Evolutionary conservation across 2,329 filamentous ascomycete species (phyloP).

Genomic region (Aplosporella prunicola): DNA sequence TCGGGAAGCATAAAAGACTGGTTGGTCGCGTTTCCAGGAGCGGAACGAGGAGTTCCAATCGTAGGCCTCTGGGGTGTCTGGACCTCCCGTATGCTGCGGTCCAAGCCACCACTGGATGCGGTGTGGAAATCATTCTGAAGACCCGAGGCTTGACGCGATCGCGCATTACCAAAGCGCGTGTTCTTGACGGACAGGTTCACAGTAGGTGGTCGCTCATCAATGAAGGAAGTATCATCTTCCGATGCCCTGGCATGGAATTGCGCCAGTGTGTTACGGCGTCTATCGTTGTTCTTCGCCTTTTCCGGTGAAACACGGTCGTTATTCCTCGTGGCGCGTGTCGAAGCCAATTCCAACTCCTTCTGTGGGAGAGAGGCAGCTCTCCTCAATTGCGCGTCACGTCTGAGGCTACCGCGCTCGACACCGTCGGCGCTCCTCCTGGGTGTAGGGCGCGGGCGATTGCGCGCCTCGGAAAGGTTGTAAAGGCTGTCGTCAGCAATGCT

Average conservation of each 20-base stretch:
- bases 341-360: constrained; percentile 30
- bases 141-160: constrained; percentile 33
- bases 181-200: constrained; percentile 35
- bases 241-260: constrained; percentile 46
- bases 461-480: constrained; percentile 35
- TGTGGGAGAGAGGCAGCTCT: constrained; percentile 30
- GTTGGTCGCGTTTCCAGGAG: constrained; percentile 39
- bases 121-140: constrained; percentile 11
- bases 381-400: constrained; percentile 37
- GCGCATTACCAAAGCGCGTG: constrained; percentile 45
- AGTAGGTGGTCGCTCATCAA: constrained; percentile 42
- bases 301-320: constrained; percentile 26
- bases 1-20: constrained; percentile 55
- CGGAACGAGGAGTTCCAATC: constrained; percentile 16
- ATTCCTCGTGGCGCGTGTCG: constrained; percentile 27
- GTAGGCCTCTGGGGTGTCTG: constrained; percentile 16
- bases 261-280: constrained; percentile 42
- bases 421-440: constrained; percentile 22
- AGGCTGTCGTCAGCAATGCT: constrained; percentile 40
- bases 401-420: constrained; percentile 28
- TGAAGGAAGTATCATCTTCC: constrained; percentile 43
- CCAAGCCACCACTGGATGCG: background rate
- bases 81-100: background rate
- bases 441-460: constrained; percentile 21
- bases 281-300: constrained; percentile 23